Conservation (phyloP, 148 eudicot species). For the Rhododendron simsii region DNA sequence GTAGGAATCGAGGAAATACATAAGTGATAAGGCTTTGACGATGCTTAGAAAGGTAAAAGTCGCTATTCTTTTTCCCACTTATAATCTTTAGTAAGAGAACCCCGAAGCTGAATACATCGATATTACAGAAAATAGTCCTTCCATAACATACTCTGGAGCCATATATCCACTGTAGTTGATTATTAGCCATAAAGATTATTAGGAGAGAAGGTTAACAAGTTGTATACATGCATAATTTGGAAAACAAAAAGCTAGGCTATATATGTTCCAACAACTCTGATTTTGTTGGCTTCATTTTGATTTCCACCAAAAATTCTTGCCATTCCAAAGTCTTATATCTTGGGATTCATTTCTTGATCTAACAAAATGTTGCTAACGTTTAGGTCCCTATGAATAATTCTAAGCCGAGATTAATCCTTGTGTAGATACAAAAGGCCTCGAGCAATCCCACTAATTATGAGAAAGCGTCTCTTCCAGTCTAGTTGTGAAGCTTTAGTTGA, state of each 20-base stretch:
- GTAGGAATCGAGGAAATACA: neutral
- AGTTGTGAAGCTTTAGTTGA: slow-evolving; percentile 2
- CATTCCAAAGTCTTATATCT: slow-evolving; percentile 1
- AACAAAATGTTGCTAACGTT: neutral
- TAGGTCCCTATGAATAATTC: slow-evolving; percentile 4
- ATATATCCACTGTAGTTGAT: neutral
- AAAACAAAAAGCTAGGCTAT: neutral
- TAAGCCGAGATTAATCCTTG: neutral
- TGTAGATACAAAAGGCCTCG: neutral
- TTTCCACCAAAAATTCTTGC: slow-evolving; percentile 8
- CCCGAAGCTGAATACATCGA: slow-evolving; percentile 13
- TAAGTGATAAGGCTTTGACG: slow-evolving; percentile 1
- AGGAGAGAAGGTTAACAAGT: neutral
- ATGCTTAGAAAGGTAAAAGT: neutral
- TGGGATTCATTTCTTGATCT: neutral
- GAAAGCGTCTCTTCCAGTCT: slow-evolving; percentile 9
- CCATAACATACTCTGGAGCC: slow-evolving; percentile 11
- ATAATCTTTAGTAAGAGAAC: slow-evolving; percentile 8
- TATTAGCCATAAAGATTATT: no score
- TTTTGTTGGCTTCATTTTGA: slow-evolving; percentile 12
- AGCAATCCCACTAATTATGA: slow-evolving; percentile 8
- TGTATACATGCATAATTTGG: neutral
- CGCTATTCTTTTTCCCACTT: neutral
- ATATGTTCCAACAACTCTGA: slow-evolving; percentile 12
- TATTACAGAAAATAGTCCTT: neutral